Base-by-base conservation (phyloP, 495 filamentous ascomycete species). In the Penicillium atrosanguineum region DNA sequence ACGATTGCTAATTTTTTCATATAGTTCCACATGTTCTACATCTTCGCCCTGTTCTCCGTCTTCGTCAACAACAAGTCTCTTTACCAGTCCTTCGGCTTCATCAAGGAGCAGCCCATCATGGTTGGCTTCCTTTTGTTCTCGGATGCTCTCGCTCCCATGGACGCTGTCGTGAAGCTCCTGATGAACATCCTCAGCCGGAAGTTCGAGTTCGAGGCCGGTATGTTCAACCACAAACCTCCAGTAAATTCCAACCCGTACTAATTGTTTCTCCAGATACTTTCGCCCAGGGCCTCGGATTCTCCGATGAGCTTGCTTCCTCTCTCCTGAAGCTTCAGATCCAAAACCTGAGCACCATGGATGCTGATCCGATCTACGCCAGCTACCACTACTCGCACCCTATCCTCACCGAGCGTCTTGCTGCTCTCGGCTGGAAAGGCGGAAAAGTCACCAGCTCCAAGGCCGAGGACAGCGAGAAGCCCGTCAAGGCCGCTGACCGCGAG, bases 361-460 rank as follows among this genome's bases (percentile, higher is more conserved):
- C 94, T 38, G 95, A 98, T 69, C 95, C 87, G 88, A 81, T 96
- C 76, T 98, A 96, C 70, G 91, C 95, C 23, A 92, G 86, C 76
- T 98, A 97, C 76, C 89, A 97, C 75, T 96, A 92, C 80, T 96
- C 91, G 7, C 94, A 98, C 72, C 94, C 94, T 1, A 97, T 97
- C 58, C 80, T 98, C 49, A 86, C 91, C 7, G 95, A 98, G 79
- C 83, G 94, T 57, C 76, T 98, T 59, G 89, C 86, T 73, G 94
- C 93, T 0, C 77, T 98, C 28, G 86, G 88, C 54, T 97, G 91
- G 91, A 83, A 80, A 63, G 78, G 81, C 45, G 78, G 80, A 41
- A 79, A 84, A 70, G 81, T 82, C 58, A 71, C 70, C 21, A 66
- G 69, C 45, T 50, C 53, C 48, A 80, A 80, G 71, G 60, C 60